These are phyloP conservation scores for Ulvella scutata DNA, from an alignment of 139 green algal species.

Conservation along the genomic window DNA sequence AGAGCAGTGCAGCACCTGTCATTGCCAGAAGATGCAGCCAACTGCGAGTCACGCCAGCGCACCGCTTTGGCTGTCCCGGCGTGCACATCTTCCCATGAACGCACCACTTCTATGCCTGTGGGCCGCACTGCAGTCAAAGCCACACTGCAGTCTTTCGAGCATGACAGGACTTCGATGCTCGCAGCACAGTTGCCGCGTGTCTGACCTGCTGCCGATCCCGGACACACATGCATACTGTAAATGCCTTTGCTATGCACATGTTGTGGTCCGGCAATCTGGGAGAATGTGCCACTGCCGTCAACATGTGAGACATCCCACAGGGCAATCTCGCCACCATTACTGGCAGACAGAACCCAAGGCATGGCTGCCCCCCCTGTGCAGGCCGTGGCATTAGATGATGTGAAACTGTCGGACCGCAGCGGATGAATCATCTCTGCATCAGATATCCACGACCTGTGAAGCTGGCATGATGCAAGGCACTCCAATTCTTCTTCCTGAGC, in stretches of 20 bases:
- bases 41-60: background rate
- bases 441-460: background rate
- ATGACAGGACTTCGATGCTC: background rate
- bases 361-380: too few relatives aligned
- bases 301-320: background rate
- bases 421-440: background rate
- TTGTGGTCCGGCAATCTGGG: background rate
- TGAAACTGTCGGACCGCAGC: too few relatives aligned
- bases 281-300: background rate
- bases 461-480: background rate
- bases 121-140: background rate
- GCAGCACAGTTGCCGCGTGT: too few relatives aligned
- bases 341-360: background rate
- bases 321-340: background rate
- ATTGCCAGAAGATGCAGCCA: background rate
- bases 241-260: background rate
- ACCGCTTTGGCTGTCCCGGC: background rate
- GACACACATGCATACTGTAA: background rate
- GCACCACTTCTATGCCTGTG: background rate
- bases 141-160: background rate
- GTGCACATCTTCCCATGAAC: background rate
- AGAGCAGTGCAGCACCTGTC: too few relatives aligned
- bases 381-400: background rate
- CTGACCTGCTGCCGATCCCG: background rate
- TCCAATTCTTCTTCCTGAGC: background rate